These are phyloP conservation scores for Silybum marianum DNA, from an alignment of 129 eudicot species.

Conservation along the genomic window DNA sequence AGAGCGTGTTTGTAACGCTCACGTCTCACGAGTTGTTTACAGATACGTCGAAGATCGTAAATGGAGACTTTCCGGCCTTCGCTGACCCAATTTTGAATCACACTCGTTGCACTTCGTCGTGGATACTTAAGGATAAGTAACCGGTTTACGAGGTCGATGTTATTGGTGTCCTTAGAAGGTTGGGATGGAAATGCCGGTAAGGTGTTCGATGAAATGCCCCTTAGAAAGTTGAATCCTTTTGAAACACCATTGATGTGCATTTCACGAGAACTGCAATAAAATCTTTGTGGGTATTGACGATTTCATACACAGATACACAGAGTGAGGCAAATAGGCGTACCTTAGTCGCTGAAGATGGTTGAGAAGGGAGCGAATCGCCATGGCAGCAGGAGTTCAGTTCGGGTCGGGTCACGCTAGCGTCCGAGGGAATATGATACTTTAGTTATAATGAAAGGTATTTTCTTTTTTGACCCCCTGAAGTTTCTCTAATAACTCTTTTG, in stretches of 20 bases:
- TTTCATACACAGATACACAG: background rate
- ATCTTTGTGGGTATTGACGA: constrained; percentile 1
- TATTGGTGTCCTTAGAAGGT: background rate
- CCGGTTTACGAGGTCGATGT: constrained; percentile 29
- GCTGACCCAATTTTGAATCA: constrained; percentile 53
- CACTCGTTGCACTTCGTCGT: constrained; percentile 38
- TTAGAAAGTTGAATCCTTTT: constrained; percentile 6
- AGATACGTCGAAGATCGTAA: constrained; percentile 47
- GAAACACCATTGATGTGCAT: background rate
- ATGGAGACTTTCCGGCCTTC: constrained; percentile 46
- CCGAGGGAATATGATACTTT: background rate
- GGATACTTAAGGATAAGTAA: constrained; percentile 33
- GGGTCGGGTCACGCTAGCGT: constrained; percentile 3
- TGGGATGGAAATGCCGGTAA: constrained; percentile 12
- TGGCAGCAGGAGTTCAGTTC: constrained; percentile 14
- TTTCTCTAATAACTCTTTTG: background rate
- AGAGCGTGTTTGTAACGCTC: constrained; percentile 53
- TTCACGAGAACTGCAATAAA: constrained; percentile 22
- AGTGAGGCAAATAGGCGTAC: constrained; percentile 21
- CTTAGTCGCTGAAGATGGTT: constrained; percentile 17
- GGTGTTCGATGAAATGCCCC: constrained; percentile 44
- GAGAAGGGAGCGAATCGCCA: constrained; percentile 39
- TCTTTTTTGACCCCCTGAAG: background rate
- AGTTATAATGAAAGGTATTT: background rate
- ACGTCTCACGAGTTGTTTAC: constrained; percentile 35